Conservation (phyloP, 2,329 filamentous ascomycete species). For the Botrytis fragariae region DNA sequence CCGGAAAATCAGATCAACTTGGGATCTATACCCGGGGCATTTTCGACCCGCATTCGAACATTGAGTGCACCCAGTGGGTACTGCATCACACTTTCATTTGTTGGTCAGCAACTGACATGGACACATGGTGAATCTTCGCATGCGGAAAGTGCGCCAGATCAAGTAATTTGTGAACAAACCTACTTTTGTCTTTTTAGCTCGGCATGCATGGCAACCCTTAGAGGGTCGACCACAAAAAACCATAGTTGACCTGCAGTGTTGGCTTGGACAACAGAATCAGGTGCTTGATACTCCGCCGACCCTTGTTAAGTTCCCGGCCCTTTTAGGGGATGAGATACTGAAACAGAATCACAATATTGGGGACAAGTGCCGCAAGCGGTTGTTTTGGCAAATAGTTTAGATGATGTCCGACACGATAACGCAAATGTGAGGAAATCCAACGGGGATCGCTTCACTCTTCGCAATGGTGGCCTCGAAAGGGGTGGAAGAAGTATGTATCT, state of each 20-base stretch:
- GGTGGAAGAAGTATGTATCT: neutral
- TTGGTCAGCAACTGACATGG: neutral
- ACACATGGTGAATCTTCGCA: neutral
- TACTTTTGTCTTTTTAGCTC: slow-evolving; percentile 56
- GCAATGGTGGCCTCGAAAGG: slow-evolving; percentile 14
- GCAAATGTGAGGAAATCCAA: neutral
- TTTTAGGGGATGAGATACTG: neutral
- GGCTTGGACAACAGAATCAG: neutral
- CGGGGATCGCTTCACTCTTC: neutral
- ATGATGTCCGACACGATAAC: neutral
- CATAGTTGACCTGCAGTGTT: slow-evolving; percentile 40
- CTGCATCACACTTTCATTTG: slow-evolving; percentile 50
- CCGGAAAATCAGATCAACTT: slow-evolving; percentile 57
- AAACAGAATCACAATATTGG: neutral
- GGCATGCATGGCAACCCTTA: slow-evolving; percentile 55
- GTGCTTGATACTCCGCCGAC: neutral
- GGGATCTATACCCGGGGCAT: slow-evolving; percentile 56
- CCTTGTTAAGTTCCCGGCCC: too few relatives aligned
- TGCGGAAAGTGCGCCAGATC: neutral
- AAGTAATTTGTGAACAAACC: neutral
- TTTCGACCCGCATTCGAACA: slow-evolving; percentile 51
- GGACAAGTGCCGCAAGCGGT: neutral
- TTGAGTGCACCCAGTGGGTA: slow-evolving; percentile 52
- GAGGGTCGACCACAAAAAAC: slow-evolving; percentile 59
- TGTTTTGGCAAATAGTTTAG: neutral